A percentile compares a stretch with the other conserved stretches of the same genome.
Conservation (phyloP, 495 filamentous ascomycete genomes). For the Penicillium daleae region DNA sequence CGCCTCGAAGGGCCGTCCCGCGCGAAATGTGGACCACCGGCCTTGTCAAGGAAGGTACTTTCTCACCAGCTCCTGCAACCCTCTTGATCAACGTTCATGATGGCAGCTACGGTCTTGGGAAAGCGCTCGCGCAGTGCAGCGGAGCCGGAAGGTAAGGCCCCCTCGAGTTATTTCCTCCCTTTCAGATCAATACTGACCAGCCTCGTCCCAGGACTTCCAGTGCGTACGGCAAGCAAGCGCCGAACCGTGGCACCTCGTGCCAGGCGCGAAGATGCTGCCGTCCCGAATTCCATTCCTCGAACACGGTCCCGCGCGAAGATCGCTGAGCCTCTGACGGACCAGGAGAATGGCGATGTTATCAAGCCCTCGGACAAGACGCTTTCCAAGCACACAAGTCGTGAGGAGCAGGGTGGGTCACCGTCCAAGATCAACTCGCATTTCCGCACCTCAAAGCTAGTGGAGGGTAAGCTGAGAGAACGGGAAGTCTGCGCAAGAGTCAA, state of each 20-base stretch:
- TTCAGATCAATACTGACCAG: conserved; percentile 9
- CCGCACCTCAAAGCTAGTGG: conserved; percentile 37
- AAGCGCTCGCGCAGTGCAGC: conserved; percentile 65
- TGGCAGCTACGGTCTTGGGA: conserved; percentile 61
- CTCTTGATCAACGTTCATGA: conserved; percentile 32
- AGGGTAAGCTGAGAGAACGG: conserved; percentile 31
- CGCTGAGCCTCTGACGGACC: conserved; percentile 22
- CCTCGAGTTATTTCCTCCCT: conserved; percentile 4
- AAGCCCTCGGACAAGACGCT: conserved; percentile 25
- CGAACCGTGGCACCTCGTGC: conserved; percentile 52
- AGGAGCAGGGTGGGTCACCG: conserved; percentile 35
- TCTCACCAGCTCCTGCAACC: conserved; percentile 13
- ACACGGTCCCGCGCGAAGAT: conserved; percentile 39
- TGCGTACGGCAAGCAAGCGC: conserved; percentile 65
- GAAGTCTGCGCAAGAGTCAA: neutral
- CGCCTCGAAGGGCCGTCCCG: conserved; percentile 7
- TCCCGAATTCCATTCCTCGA: conserved; percentile 32
- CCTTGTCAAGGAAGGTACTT: conserved; percentile 19
- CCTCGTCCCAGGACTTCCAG: conserved; percentile 36
- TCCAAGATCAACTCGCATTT: conserved; percentile 39
- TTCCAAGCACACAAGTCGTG: conserved; percentile 36
- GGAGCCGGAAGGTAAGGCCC: conserved; percentile 56
- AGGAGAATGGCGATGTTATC: conserved; percentile 39
- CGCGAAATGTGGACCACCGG: conserved; percentile 7
- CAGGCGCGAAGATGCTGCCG: conserved; percentile 29